phyloP scores from a whole-genome alignment of 208 protist species.

The Leishmania major region DNA sequence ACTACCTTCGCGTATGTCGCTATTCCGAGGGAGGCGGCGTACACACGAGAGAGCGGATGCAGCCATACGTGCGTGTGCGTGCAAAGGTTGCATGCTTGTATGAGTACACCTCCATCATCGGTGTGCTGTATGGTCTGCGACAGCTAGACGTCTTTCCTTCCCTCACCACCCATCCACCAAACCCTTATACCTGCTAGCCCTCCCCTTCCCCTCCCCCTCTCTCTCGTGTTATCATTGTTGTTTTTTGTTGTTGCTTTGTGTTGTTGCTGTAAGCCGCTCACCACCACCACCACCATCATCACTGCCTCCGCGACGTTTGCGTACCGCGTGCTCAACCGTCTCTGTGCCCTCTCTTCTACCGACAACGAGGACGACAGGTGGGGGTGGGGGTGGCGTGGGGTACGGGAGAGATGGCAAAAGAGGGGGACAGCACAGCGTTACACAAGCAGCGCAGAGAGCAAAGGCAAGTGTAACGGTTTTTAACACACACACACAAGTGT shows the following conservation, averaged over 20 bases:
- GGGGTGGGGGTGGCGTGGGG: too few relatives aligned
- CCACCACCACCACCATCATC: not conserved
- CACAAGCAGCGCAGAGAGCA: not conserved
- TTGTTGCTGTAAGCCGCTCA: not conserved
- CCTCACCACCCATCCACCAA: not conserved
- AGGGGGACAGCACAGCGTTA: not conserved
- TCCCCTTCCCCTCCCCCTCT: not conserved
- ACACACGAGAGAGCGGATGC: not conserved
- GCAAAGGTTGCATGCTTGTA: not conserved
- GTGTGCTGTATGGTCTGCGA: not conserved
- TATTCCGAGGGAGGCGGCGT: not conserved
- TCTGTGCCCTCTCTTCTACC: not conserved
- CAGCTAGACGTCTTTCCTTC: not conserved
- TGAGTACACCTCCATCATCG: not conserved
- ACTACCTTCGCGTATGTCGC: not conserved
- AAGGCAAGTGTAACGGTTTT: not conserved
- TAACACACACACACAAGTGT: too few relatives aligned
- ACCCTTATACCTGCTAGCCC: not conserved
- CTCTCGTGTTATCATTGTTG: not conserved
- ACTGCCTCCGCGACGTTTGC: not conserved
- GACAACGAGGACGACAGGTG: too few relatives aligned
- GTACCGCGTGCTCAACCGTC: not conserved
- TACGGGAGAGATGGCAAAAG: not conserved
- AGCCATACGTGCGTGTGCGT: not conserved
- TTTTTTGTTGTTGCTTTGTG: not conserved